Conservation (phyloP, 768 basidiomycete species). For the Chlorophyllum brunneum region DNA sequence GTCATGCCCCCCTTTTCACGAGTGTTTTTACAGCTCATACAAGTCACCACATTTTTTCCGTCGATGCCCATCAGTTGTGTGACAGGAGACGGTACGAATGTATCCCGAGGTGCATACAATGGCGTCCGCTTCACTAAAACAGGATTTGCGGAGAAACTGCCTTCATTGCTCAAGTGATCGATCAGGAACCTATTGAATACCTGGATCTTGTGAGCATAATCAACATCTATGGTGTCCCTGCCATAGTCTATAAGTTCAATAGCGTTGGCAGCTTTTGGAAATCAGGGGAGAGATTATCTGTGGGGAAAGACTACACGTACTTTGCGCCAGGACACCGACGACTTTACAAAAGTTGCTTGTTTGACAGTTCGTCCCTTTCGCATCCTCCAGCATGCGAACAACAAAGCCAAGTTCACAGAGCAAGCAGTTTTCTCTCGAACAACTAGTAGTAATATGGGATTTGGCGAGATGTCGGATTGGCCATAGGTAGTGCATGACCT, state of each 20-base stretch:
- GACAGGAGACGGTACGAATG: slow-evolving; percentile 62
- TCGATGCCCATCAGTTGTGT: slow-evolving; percentile 85
- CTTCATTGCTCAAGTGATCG: slow-evolving; percentile 78
- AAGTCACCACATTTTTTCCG: slow-evolving; percentile 71
- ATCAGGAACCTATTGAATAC: slow-evolving; percentile 92
- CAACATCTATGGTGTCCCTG: slow-evolving; percentile 64
- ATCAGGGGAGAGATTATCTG: background rate
- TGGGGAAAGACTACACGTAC: slow-evolving; percentile 32
- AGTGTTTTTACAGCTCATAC: slow-evolving; percentile 67
- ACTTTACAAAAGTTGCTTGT: slow-evolving; percentile 96
- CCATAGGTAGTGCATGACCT: slow-evolving; percentile 81
- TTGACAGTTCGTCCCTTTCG: slow-evolving; percentile 91
- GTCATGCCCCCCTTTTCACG: slow-evolving; percentile 75
- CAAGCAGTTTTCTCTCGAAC: slow-evolving; percentile 87
- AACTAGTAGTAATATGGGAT: slow-evolving; percentile 87
- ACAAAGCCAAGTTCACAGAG: slow-evolving; percentile 95
- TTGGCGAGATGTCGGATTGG: slow-evolving; percentile 84
- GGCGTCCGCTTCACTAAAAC: slow-evolving; percentile 32
- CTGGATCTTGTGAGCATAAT: slow-evolving; percentile 89
- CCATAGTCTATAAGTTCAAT: slow-evolving; percentile 90
- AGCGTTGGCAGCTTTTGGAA: slow-evolving; percentile 56
- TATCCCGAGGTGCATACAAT: slow-evolving; percentile 11
- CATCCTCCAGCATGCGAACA: slow-evolving; percentile 94
- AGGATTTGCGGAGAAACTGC: slow-evolving; percentile 64
- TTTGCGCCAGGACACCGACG: slow-evolving; percentile 83